These are phyloP conservation scores for Lichtheimia ramosa DNA, from an alignment of 371 early-diverging fungal genomes.

Conservation along the genomic window DNA sequence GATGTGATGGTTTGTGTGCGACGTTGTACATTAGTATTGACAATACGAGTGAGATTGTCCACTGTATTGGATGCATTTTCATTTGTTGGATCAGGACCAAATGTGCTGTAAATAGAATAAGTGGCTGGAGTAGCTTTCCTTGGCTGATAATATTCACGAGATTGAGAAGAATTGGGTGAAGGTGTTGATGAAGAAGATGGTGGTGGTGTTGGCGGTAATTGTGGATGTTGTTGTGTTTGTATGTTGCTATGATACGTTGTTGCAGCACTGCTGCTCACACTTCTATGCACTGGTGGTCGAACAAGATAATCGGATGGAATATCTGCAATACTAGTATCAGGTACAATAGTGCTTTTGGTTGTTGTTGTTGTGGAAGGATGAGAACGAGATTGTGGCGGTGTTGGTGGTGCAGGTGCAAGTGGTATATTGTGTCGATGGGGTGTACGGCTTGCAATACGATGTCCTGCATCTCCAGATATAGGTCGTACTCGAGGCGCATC, in stretches of 20 bases:
- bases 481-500: conserved; percentile 19
- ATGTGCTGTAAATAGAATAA: conserved; percentile 41
- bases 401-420: conserved; percentile 20
- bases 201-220: conserved; percentile 21
- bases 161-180: too few relatives aligned
- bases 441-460: conserved; percentile 14
- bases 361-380: neutral
- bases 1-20: conserved; percentile 10
- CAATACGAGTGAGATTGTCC: conserved; percentile 11
- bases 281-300: neutral
- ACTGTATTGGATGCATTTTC: conserved; percentile 4
- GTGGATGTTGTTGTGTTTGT: neutral
- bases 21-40: conserved; percentile 21
- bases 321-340: neutral
- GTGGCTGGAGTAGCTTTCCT: conserved; percentile 20
- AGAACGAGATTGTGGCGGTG: conserved; percentile 1
- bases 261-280: too few relatives aligned
- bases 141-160: too few relatives aligned
- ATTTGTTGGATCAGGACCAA: conserved; percentile 21
- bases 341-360: neutral
- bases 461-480: conserved; percentile 4
- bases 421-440: conserved; percentile 22
- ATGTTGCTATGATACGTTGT: neutral
- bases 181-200: conserved; percentile 19
- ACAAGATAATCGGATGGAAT: conserved; percentile 2